Evolutionary conservation across 345 rosid genomes (phyloP).

Genomic region (Salix dunnii): DNA sequence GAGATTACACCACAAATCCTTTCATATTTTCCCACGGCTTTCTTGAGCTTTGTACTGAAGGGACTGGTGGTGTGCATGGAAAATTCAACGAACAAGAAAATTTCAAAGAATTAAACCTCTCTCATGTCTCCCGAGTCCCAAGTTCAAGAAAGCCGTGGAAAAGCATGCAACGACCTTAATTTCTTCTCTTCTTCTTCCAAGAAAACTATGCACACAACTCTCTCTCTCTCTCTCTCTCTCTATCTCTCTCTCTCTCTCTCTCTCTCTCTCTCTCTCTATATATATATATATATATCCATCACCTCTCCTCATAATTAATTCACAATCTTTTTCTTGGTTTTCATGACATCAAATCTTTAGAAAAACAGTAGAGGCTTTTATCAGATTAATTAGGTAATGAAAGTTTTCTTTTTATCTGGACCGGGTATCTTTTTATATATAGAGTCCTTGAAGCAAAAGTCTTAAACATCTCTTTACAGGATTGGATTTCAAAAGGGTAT

Average conservation of each 20-base stretch:
- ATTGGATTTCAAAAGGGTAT: neutral
- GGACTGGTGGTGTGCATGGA: neutral
- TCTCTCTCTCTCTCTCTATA: no score
- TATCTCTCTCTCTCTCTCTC: neutral
- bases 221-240: neutral
- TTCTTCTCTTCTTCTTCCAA: neutral
- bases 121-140: neutral
- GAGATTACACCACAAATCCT: slow-evolving; percentile 10
- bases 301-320: neutral
- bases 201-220: neutral
- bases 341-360: no score
- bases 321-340: neutral
- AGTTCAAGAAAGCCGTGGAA: slow-evolving; percentile 53
- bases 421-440: neutral
- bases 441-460: neutral
- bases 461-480: neutral
- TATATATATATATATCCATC: no score
- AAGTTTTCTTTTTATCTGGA: neutral
- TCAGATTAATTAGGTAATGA: neutral
- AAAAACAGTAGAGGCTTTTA: neutral
- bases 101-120: neutral
- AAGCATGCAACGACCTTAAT: slow-evolving; percentile 31
- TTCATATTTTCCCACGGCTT: slow-evolving; percentile 37
- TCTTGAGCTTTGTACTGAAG: slow-evolving; percentile 28
- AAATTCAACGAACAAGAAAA: neutral